Evolutionary conservation across 345 rosid genomes (phyloP), one percentile per base, ranked within the genome.

Genomic region (Rhizophora apiculata): DNA sequence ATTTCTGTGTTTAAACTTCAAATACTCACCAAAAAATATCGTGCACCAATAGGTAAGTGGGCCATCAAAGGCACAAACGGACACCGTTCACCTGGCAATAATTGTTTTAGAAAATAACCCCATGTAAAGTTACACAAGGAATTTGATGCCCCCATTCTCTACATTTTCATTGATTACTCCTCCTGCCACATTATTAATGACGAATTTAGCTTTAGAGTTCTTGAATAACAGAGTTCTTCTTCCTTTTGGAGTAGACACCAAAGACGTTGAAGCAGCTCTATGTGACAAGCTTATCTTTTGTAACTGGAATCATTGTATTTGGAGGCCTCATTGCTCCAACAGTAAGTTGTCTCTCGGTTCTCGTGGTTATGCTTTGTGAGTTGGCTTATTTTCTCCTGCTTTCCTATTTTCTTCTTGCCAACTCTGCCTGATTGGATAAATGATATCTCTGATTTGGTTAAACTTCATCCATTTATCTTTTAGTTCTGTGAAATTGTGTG

Each of bases 261-360:
- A 91, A 81, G 85, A 85, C 94, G 27, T 71, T 94, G 88, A 89
- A 78, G 79, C 96, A 89, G 80, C 97, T 94, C 43, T 88, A 94
- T 56, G 69, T 85, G 70, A 94, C 96, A 48, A 87, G 98, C 74
- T 76, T 88, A 34, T 84, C 86, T 6, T 60, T 94, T 24, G 83
- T 88, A 48, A 88, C 89, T 3, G 96, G 91, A 64, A 86, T 89
- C 30, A 91, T 91, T 5, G 21, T 94, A 68, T 94, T 94, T 72
- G 98, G 98, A 39, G 98, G 96, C 58, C 88, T 94, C 16, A 79
- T 94, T 75, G 98, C 98, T 73, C 98, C 98, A 55, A 85, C 83
- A 1, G 98, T 94, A 81, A 79, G 96, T 68, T 65, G 29, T 59
- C 24, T 34, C 55, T 51, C 22, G 6, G 30, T 5, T 68, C 20